A percentile compares a stretch with the other conserved stretches of the same genome.
Evolutionary conservation across 1,284 basidiomycete species (phyloP).

Genomic region (Rhodotorula sp.): DNA sequence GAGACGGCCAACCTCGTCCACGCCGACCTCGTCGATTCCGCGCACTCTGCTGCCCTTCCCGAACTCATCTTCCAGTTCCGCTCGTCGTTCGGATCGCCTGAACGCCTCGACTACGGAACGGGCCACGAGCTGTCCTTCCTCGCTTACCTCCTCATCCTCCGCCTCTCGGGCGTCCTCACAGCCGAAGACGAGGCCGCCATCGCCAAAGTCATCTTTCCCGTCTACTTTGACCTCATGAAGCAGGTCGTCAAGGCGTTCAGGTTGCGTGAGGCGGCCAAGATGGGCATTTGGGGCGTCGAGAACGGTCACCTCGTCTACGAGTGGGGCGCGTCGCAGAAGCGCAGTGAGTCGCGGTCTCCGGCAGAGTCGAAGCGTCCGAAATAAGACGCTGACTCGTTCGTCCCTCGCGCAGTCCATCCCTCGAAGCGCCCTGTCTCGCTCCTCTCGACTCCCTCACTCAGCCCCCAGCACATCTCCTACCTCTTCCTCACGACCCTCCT

Average conservation of each 20-base stretch:
- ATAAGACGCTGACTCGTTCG: neutral
- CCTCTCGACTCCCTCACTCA: conserved; percentile 59
- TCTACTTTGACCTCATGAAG: conserved; percentile 80
- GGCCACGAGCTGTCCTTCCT: conserved; percentile 91
- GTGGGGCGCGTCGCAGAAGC: conserved; percentile 85
- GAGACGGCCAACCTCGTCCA: neutral
- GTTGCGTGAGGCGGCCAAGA: conserved; percentile 92
- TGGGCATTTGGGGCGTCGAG: conserved; percentile 97
- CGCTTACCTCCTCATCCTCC: conserved; percentile 68
- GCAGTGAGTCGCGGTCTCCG: conserved; percentile 47
- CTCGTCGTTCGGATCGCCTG: conserved; percentile 84
- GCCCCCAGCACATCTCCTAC: conserved; percentile 46
- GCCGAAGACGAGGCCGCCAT: conserved; percentile 49
- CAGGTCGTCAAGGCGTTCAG: conserved; percentile 82
- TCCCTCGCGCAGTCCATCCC: conserved; percentile 53
- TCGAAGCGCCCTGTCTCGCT: conserved; percentile 60
- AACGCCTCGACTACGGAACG: conserved; percentile 92
- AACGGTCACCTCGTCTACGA: conserved; percentile 71
- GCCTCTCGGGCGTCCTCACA: conserved; percentile 41
- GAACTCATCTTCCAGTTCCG: conserved; percentile 72
- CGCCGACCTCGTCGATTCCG: conserved; percentile 60
- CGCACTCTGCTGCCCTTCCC: conserved; percentile 54
- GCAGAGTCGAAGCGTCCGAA: neutral
- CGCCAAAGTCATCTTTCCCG: conserved; percentile 59
- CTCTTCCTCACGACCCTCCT: conserved; percentile 59